A percentile compares a stretch with the other conserved stretches of the same genome.
Evolutionary conservation across 805 yeast species (phyloP).

Genomic region (Grigorovia transvaalensis): DNA sequence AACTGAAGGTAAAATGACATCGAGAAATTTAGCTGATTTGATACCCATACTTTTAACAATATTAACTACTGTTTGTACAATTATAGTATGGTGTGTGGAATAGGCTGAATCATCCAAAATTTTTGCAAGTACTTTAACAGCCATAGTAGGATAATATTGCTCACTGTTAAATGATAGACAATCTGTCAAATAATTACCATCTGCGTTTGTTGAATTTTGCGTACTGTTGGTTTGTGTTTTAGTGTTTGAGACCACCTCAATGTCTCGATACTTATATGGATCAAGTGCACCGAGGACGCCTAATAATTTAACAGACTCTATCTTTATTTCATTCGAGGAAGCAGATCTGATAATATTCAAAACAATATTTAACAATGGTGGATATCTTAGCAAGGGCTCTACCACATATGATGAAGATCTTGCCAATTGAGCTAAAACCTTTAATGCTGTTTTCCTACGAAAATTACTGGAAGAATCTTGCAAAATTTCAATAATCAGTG

Average conservation of each 20-base stretch:
- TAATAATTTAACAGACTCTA: slow-evolving; percentile 80
- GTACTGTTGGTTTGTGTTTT: slow-evolving; percentile 17
- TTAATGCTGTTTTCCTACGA: slow-evolving; percentile 82
- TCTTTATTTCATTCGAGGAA: slow-evolving; percentile 56
- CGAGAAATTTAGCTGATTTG: slow-evolving; percentile 81
- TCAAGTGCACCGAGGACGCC: slow-evolving; percentile 96
- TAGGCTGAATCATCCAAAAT: slow-evolving; percentile 78
- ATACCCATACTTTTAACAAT: slow-evolving; percentile 83
- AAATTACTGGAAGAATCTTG: slow-evolving; percentile 86
- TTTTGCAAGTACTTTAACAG: slow-evolving; percentile 72
- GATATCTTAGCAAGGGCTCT: slow-evolving; percentile 85
- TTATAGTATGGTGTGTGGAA: slow-evolving; percentile 78
- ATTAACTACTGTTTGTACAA: slow-evolving; percentile 87
- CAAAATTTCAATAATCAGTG: slow-evolving; percentile 72
- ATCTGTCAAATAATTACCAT: slow-evolving; percentile 80
- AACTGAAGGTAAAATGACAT: slow-evolving; percentile 81
- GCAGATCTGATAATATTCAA: slow-evolving; percentile 78
- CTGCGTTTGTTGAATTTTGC: slow-evolving; percentile 35
- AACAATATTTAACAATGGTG: slow-evolving; percentile 73
- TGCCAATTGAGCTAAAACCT: slow-evolving; percentile 79
- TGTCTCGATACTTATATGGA: slow-evolving; percentile 90
- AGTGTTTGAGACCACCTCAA: slow-evolving; percentile 24
- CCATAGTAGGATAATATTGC: slow-evolving; percentile 93
- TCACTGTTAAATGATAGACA: slow-evolving; percentile 90
- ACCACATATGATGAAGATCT: slow-evolving; percentile 91